Percentiles rank a stretch among this genome's conserved stretches.
phyloP scores from a whole-genome alignment of 441 rosid genomes.

The Gossypium davidsonii region DNA sequence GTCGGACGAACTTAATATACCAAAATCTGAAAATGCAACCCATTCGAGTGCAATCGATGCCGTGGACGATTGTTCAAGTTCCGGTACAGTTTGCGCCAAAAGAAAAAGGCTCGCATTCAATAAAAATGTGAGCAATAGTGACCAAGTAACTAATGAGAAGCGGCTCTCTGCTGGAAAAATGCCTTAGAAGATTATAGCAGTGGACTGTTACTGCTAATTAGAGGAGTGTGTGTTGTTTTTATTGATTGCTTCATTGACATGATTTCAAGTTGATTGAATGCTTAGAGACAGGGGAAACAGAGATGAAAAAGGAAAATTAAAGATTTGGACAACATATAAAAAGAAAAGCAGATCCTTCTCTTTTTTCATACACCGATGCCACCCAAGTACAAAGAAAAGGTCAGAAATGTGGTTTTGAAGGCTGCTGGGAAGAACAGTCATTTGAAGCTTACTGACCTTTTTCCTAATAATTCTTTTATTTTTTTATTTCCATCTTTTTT shows the following conservation, averaged over 20 bases:
- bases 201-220: background rate
- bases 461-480: background rate
- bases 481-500: conserved; percentile 12
- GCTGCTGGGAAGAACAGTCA: conserved; percentile 16
- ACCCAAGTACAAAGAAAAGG: background rate
- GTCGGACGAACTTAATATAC: background rate
- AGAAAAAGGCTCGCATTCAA: conserved; percentile 35
- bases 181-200: background rate
- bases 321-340: conserved; percentile 20
- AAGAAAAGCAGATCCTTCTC: conserved; percentile 17
- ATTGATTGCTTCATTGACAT: background rate
- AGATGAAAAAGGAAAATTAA: background rate
- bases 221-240: conserved; percentile 8
- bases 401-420: conserved; percentile 19
- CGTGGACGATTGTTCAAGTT: conserved; percentile 22
- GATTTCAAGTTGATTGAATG: conserved; percentile 16
- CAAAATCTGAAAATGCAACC: conserved; percentile 14
- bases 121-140: conserved; percentile 13
- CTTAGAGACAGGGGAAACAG: conserved; percentile 9
- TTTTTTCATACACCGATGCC: background rate
- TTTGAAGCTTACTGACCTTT: conserved; percentile 13
- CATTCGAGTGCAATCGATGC: conserved; percentile 16
- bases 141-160: too few species aligned
- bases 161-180: background rate
- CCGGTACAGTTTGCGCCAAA: conserved; percentile 25